These are phyloP conservation scores for Globisporangium canariense DNA, from an alignment of 352 stramenopile genomes.

Conservation along the genomic window DNA sequence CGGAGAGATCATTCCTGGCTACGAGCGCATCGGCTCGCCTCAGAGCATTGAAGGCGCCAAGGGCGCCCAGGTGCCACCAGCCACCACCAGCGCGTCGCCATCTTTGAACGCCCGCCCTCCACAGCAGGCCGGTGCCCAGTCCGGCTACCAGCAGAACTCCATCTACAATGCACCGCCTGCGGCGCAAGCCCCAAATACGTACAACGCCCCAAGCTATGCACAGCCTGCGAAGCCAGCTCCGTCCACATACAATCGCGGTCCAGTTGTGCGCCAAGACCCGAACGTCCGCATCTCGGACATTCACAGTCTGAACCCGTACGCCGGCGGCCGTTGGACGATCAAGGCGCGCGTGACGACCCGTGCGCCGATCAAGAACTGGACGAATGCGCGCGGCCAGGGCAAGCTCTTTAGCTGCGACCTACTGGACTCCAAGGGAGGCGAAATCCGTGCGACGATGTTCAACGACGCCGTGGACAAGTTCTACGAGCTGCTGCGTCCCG, in stretches of 20 bases:
- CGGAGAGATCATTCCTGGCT: slow-evolving; percentile 68
- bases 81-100: slow-evolving; percentile 18
- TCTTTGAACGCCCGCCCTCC: slow-evolving; percentile 25
- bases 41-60: slow-evolving; percentile 76
- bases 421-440: slow-evolving; percentile 92
- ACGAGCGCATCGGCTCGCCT: slow-evolving; percentile 72
- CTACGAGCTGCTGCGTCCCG: slow-evolving; percentile 87
- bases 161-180: slow-evolving; percentile 26
- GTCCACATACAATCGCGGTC: slow-evolving; percentile 64
- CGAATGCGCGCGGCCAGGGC: slow-evolving; percentile 94
- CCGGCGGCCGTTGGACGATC: slow-evolving; percentile 92
- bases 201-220: slow-evolving; percentile 21
- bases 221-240: slow-evolving; percentile 23
- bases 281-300: slow-evolving; percentile 83
- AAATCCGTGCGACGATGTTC: slow-evolving; percentile 99
- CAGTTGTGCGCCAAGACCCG: slow-evolving; percentile 78
- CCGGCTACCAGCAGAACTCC: slow-evolving; percentile 35
- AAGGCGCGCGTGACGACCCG: slow-evolving; percentile 94
- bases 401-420: slow-evolving; percentile 96
- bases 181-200: slow-evolving; percentile 11
- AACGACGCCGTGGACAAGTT: slow-evolving; percentile 98
- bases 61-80: slow-evolving; percentile 27
- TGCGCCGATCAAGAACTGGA: slow-evolving; percentile 94
- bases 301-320: slow-evolving; percentile 94
- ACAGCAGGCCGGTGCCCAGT: slow-evolving; percentile 21